Conservation (phyloP, 331 rosid genomes). For the Pyracantha coccinea region DNA sequence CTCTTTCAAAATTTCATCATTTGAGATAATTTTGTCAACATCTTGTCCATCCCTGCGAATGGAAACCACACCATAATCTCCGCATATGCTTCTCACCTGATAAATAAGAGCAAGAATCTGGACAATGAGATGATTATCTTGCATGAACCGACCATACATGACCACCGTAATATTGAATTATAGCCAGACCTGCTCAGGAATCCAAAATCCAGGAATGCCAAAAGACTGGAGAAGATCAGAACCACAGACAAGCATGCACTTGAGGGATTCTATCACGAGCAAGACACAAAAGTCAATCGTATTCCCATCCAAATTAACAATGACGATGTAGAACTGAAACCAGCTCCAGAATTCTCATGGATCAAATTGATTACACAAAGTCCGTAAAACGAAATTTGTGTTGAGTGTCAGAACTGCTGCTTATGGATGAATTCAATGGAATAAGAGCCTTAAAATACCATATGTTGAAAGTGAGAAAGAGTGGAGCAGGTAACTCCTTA, state of each 20-base stretch:
- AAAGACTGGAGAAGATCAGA: constrained; percentile 88
- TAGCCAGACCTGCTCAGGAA: constrained; percentile 51
- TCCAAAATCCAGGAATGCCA: constrained; percentile 69
- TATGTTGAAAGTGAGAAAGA: not conserved
- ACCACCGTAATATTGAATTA: not conserved
- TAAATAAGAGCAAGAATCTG: not conserved
- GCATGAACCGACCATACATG: not conserved
- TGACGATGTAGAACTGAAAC: constrained; percentile 1
- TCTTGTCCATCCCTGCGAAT: constrained; percentile 86
- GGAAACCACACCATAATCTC: constrained; percentile 71
- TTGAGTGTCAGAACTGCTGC: not conserved
- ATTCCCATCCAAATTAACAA: not conserved
- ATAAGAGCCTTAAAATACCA: not conserved
- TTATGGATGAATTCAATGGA: not conserved
- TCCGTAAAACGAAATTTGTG: not conserved
- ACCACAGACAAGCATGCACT: constrained; percentile 87
- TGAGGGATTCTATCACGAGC: constrained; percentile 53
- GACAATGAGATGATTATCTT: not conserved
- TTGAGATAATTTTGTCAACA: constrained; percentile 41
- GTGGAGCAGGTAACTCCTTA: not conserved
- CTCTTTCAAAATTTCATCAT: constrained; percentile 42
- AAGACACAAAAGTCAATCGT: constrained; percentile 3
- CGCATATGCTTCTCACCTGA: constrained; percentile 56
- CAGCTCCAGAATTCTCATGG: not conserved
- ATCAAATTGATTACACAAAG: not conserved